These are phyloP conservation scores for Ambrosia hybrid DNA, from an alignment of 140 eudicot species.

Conservation along the genomic window DNA sequence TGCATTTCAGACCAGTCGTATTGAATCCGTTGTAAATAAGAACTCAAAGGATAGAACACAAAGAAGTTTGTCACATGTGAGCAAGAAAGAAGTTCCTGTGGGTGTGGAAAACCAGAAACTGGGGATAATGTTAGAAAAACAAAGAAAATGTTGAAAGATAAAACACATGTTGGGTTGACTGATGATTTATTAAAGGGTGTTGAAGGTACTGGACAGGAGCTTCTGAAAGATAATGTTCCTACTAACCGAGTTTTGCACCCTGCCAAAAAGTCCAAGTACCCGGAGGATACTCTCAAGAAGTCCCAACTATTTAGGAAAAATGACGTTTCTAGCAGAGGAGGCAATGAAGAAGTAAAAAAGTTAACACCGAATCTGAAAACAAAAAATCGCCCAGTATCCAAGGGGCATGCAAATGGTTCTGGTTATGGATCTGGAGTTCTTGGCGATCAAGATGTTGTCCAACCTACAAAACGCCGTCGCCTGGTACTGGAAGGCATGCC, in stretches of 20 bases:
- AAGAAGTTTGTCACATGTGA: slow-evolving; percentile 34
- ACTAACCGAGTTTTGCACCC: slow-evolving; percentile 37
- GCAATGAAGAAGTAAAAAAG: slow-evolving; percentile 37
- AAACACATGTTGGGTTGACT: slow-evolving; percentile 36
- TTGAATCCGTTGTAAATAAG: slow-evolving; percentile 37
- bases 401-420: slow-evolving; percentile 31
- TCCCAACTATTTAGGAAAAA: slow-evolving; percentile 39
- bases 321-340: slow-evolving; percentile 35
- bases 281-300: slow-evolving; percentile 42
- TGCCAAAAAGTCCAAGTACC: slow-evolving; percentile 51
- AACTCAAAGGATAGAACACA: slow-evolving; percentile 30
- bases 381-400: slow-evolving; percentile 35
- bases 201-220: slow-evolving; percentile 21
- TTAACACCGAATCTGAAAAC: slow-evolving; percentile 32
- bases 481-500: slow-evolving; percentile 37
- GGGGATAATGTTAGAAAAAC: slow-evolving; percentile 26
- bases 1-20: slow-evolving; percentile 26
- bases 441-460: slow-evolving; percentile 56
- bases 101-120: slow-evolving; percentile 31
- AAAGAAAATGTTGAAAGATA: slow-evolving; percentile 41
- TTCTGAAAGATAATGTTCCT: slow-evolving; percentile 18
- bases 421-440: slow-evolving; percentile 27
- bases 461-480: slow-evolving; percentile 62
- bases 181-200: slow-evolving; percentile 39
- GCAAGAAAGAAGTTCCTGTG: slow-evolving; percentile 36